Evolutionary conservation across 148 eudicot species (phyloP), one percentile per base, ranked within the genome.

Genomic region (Camellia japonica): DNA sequence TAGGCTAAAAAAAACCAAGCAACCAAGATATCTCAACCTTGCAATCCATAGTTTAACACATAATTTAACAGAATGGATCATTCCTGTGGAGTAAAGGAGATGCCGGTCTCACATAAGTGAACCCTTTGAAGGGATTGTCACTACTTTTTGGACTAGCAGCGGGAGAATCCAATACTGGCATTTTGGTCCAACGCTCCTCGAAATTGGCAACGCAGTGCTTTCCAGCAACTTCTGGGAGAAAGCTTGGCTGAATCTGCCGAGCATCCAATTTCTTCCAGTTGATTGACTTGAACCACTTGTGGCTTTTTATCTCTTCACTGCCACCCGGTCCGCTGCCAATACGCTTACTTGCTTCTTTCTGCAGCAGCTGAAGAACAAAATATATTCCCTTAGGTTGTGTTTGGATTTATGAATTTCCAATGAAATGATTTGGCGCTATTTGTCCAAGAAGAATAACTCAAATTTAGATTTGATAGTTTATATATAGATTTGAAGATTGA

Each of bases 191-290:
- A 68, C 82, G 74, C 66, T 81, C 67, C 8, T 73, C 80, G 46
- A 88, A 80, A 80, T 88, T 88, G 19, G 84, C 80, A 42, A 83
- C 68, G 55, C 91, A 88, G 13, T 73, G 82, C 60, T 80, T 79
- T 58, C 89, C 90, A 3, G 73, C 77, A 51, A 87, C 87, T 68
- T 59, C 68, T 15, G 90, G 92, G 44, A 64, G 78, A 75, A 87
- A 86, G 65, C 82, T 82, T 4, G 90, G 90, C 20, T 83, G 69
- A 52, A 90, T 86, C 71, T 81, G 84, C 81, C 86, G 82, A 12
- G 82, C 86, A 41, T 89, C 90, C 30, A 84, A 71, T 81, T 89
- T 89, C 75, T 84, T 87, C 92, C 90, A 89, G 82, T 87, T 86
- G 8, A 89, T 87, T 18, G 84, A 52, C 63, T 74, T 84, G 80